Base-by-base conservation (phyloP, 139 green algal species). In the Nannochloris sp. region DNA sequence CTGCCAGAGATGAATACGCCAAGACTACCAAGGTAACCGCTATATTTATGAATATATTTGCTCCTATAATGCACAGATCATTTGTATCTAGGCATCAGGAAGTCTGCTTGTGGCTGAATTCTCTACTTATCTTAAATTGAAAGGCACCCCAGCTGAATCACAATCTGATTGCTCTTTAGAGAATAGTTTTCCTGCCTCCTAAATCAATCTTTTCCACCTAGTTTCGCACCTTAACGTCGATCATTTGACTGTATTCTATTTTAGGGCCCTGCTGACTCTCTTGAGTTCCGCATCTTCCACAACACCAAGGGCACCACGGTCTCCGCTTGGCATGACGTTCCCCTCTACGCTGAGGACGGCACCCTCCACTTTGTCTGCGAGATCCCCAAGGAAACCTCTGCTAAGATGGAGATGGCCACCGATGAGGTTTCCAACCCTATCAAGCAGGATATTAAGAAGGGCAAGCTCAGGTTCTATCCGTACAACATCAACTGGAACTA, bases 401-500 rank as follows among this genome's bases (percentile, higher is more conserved):
- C 95, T 37, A 99, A 99, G 88, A 98, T 99, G 90, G 95, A 99
- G 77, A 82, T 95, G 0, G 92, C 93, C 51, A 97, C 90, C 8
- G 91, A 98, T 57, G 94, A 99, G 86, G 66, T 75, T 19, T 73
- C 61, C 57, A 99, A 77, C 14, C 95, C 92, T 60, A 98, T 99
- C 88, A 99, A 99, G 86, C 95, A 99, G 75, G 94, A 98, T 76
- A 93, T 83, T 54, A 99, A 99, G 88, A 99, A 99, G 84, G 95
- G 91, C 75, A 98, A 98, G 79, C 82, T 99, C 48, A 72, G 95
- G 7, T 94, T 94, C 85, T 99, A 99, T 85, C 95, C 75, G 44
- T 95, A 99, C 89, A 99, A 99, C 91, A 99, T 99, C 85, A 97
- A 99, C 86, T 53, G 58, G 93, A 99, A 99, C 87, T 99, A 99